Conservation (phyloP, 2,329 filamentous ascomycete genomes). For the Graphilbum ipis-grandicollis region DNA sequence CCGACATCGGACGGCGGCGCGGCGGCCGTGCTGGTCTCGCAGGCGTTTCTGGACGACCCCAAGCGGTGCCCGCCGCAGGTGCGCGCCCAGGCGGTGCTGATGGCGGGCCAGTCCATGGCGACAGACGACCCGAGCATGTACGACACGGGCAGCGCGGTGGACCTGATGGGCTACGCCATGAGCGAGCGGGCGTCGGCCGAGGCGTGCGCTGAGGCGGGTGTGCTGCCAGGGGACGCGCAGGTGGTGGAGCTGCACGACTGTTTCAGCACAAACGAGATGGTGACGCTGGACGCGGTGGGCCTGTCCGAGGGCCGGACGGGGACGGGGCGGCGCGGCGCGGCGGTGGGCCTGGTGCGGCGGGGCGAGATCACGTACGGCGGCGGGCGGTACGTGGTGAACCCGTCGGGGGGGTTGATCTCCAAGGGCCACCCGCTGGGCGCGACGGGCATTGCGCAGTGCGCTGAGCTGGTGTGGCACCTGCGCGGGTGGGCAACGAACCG, state of each 20-base stretch:
- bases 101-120: constrained; percentile 76
- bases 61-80: constrained; percentile 76
- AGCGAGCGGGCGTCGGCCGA: constrained; percentile 47
- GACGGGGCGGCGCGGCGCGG: constrained; percentile 64
- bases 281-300: constrained; percentile 72
- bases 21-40: constrained; percentile 74
- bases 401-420: constrained; percentile 83
- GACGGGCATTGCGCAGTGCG: constrained; percentile 87
- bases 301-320: constrained; percentile 65
- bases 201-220: constrained; percentile 58
- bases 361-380: constrained; percentile 93
- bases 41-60: constrained; percentile 73
- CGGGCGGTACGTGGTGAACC: constrained; percentile 70
- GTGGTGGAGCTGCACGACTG: constrained; percentile 94
- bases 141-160: constrained; percentile 62
- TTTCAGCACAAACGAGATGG: constrained; percentile 90
- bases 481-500: constrained; percentile 93
- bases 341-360: constrained; percentile 72
- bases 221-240: constrained; percentile 51
- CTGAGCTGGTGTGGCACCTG: constrained; percentile 89
- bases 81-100: constrained; percentile 64
- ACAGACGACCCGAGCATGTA: constrained; percentile 72
- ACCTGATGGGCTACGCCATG: constrained; percentile 84
- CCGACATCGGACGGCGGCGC: constrained; percentile 88
- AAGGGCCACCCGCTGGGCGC: constrained; percentile 93